These are phyloP conservation scores for Cyclocybe cylindracea DNA, from an alignment of 768 basidiomycete species.

Conservation along the genomic window DNA sequence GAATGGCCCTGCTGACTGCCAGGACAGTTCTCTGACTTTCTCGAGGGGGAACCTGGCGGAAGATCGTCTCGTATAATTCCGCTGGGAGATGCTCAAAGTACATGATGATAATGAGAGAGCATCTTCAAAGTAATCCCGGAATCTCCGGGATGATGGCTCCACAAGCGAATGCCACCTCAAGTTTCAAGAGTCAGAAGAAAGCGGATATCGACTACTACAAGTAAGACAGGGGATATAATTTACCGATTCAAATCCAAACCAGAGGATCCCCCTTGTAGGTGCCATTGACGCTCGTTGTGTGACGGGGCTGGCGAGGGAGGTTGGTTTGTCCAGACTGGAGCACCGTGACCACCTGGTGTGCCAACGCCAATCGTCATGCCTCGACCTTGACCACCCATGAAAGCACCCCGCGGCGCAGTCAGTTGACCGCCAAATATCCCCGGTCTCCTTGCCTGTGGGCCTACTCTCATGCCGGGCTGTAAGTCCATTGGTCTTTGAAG, in stretches of 20 bases:
- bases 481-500: slow-evolving; percentile 53
- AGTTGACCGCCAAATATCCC: slow-evolving; percentile 58
- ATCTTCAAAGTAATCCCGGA: background rate
- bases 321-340: slow-evolving; percentile 40
- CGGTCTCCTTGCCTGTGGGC: slow-evolving; percentile 52
- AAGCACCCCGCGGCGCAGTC: slow-evolving; percentile 29
- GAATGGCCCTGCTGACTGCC: slow-evolving; percentile 64
- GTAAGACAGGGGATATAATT: background rate
- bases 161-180: background rate
- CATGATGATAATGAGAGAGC: slow-evolving; percentile 17
- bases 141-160: no score
- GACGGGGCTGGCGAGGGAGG: slow-evolving; percentile 38
- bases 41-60: slow-evolving; percentile 47
- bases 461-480: slow-evolving; percentile 53
- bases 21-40: slow-evolving; percentile 54
- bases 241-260: slow-evolving; percentile 21
- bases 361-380: slow-evolving; percentile 25
- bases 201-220: slow-evolving; percentile 4
- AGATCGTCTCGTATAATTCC: slow-evolving; percentile 66
- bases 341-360: slow-evolving; percentile 3
- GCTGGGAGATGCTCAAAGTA: slow-evolving; percentile 48
- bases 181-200: background rate
- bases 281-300: slow-evolving; percentile 48
- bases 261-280: slow-evolving; percentile 19
- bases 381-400: slow-evolving; percentile 30